Percentiles rank a stretch among this genome's conserved stretches.
Conservation (phyloP, 148 eudicot genomes). For the Polygonum maritimum region DNA sequence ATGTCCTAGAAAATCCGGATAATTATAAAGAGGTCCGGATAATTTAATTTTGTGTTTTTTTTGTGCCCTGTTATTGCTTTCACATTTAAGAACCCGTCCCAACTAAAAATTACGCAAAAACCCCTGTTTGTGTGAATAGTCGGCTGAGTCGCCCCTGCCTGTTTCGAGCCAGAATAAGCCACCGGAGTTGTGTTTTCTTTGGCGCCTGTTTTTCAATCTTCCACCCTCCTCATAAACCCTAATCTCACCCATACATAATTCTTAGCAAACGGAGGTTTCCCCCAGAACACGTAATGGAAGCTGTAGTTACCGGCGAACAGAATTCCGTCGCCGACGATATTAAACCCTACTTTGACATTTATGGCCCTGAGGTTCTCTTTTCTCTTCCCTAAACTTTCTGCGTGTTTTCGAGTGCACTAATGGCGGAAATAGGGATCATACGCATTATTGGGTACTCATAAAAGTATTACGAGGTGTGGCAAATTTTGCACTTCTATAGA, state of each 20-base stretch:
- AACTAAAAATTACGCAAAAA: too few relatives aligned
- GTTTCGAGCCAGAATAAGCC: not conserved
- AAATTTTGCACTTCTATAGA: not conserved
- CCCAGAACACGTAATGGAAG: constrained; percentile 9
- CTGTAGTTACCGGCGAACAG: constrained; percentile 18
- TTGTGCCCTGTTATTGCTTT: too few relatives aligned
- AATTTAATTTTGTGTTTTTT: too few relatives aligned
- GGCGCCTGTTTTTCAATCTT: not conserved
- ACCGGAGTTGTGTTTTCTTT: not conserved
- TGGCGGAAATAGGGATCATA: not conserved
- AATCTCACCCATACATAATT: not conserved
- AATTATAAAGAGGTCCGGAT: too few relatives aligned
- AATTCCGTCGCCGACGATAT: constrained; percentile 2
- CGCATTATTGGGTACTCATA: not conserved
- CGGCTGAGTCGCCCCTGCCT: too few relatives aligned
- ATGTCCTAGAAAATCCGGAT: too few relatives aligned
- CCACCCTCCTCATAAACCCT: not conserved
- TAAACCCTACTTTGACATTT: constrained; percentile 52
- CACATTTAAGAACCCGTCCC: too few relatives aligned
- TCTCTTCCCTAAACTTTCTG: not conserved
- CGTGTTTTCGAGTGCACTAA: not conserved
- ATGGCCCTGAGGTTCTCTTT: constrained; percentile 49
- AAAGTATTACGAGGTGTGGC: not conserved
- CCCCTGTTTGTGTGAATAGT: too few relatives aligned
- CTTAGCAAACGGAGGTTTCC: not conserved